These are phyloP conservation scores for Fusarium sp. DNA, from an alignment of 2,329 filamentous ascomycete genomes.

Conservation along the genomic window DNA sequence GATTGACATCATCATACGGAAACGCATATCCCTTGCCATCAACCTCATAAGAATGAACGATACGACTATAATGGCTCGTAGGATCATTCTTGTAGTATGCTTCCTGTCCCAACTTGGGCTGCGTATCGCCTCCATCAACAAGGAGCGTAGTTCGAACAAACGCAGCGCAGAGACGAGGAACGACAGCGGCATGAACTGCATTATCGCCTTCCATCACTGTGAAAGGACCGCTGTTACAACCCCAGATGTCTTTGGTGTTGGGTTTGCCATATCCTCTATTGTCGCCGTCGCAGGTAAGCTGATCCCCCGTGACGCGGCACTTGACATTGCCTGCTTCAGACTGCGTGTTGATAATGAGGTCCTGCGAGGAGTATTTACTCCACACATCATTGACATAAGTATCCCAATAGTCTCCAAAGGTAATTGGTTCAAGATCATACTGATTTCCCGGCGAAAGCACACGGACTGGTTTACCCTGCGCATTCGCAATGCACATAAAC, in stretches of 20 bases:
- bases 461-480: constrained; percentile 52
- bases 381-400: constrained; percentile 59
- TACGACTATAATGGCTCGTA: constrained; percentile 66
- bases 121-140: constrained; percentile 56
- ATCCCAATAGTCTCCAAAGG: constrained; percentile 55
- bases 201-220: constrained; percentile 50
- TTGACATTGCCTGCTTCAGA: constrained; percentile 50
- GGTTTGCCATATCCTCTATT: constrained; percentile 56
- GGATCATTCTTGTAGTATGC: constrained; percentile 57
- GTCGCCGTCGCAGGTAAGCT: constrained; percentile 54
- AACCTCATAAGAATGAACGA: constrained; percentile 68
- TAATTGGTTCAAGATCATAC: constrained; percentile 46
- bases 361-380: constrained; percentile 50
- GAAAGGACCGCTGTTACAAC: constrained; percentile 61
- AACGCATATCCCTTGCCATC: constrained; percentile 73
- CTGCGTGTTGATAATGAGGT: constrained; percentile 58
- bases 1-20: constrained; percentile 74
- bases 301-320: constrained; percentile 50
- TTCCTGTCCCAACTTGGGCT: constrained; percentile 52
- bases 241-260: constrained; percentile 58
- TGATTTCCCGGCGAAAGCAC: constrained; percentile 58
- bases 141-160: constrained; percentile 60
- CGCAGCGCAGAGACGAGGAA: constrained; percentile 62
- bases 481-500: constrained; percentile 54
- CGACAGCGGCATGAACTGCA: constrained; percentile 52